These are phyloP conservation scores for Allantophomopsis cytisporea DNA, from an alignment of 2,329 filamentous ascomycete genomes.

Conservation along the genomic window DNA sequence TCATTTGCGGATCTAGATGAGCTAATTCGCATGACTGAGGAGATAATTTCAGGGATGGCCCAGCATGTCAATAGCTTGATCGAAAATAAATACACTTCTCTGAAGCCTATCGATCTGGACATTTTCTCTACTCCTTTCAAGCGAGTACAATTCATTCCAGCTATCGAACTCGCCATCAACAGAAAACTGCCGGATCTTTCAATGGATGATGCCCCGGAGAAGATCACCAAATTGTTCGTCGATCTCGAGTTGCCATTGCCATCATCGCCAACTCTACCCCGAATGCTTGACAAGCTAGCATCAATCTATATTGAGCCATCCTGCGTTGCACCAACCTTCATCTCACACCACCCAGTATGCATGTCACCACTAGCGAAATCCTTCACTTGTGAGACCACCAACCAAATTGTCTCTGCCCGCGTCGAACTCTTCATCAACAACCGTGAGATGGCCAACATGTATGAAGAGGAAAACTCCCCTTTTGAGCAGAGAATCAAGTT, in stretches of 20 bases:
- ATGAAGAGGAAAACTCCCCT: slow-evolving; percentile 95
- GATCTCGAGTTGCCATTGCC: slow-evolving; percentile 34
- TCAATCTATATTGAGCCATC: slow-evolving; percentile 64
- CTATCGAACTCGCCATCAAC: slow-evolving; percentile 55
- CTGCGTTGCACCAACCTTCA: slow-evolving; percentile 65
- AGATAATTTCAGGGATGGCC: slow-evolving; percentile 48
- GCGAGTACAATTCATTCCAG: slow-evolving; percentile 70
- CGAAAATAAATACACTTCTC: slow-evolving; percentile 27
- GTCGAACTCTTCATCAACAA: slow-evolving; percentile 75
- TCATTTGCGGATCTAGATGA: slow-evolving; percentile 67
- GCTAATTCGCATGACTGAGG: slow-evolving; percentile 64
- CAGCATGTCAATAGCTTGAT: slow-evolving; percentile 32
- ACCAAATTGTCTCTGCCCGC: slow-evolving; percentile 65
- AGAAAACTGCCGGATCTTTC: slow-evolving; percentile 22
- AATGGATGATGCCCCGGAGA: slow-evolving; percentile 36
- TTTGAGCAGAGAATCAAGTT: slow-evolving; percentile 80
- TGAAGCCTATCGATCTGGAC: slow-evolving; percentile 32
- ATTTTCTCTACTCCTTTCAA: slow-evolving; percentile 42
- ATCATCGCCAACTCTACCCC: slow-evolving; percentile 40
- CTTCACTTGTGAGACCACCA: slow-evolving; percentile 56
- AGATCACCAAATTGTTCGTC: slow-evolving; percentile 41
- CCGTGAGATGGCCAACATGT: slow-evolving; percentile 86
- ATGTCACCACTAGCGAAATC: slow-evolving; percentile 89
- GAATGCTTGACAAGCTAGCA: slow-evolving; percentile 72
- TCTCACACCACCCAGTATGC: slow-evolving; percentile 78